Conservation (phyloP, 441 rosid species). For the Aleurites moluccanus region DNA sequence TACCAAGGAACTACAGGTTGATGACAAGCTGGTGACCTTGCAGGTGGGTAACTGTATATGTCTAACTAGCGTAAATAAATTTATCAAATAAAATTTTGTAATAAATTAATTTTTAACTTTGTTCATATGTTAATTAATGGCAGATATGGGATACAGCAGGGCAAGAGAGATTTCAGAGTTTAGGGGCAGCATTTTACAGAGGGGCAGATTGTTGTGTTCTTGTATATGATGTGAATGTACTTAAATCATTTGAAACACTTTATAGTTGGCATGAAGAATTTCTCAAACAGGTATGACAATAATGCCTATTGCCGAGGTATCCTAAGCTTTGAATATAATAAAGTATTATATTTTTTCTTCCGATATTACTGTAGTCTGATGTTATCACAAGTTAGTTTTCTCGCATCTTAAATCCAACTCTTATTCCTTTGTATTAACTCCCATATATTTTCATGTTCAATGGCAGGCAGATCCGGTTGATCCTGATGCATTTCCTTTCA, state of each 20-base stretch:
- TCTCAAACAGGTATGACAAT: conserved; percentile 63
- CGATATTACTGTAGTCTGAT: too few species aligned
- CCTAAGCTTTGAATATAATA: too few species aligned
- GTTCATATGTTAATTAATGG: background rate
- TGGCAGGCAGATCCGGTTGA: conserved; percentile 77
- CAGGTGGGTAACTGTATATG: conserved; percentile 44
- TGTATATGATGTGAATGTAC: conserved; percentile 76
- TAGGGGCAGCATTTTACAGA: conserved; percentile 82
- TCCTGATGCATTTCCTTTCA: conserved; percentile 64
- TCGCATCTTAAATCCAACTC: background rate
- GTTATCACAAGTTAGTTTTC: too few species aligned
- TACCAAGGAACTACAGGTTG: conserved; percentile 86
- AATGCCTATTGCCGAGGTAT: background rate
- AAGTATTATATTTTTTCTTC: too few species aligned
- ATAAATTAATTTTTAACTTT: background rate
- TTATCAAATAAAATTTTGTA: background rate
- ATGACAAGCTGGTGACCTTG: conserved; percentile 75
- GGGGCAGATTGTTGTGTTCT: conserved; percentile 97
- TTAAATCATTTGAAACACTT: conserved; percentile 73
- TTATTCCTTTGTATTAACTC: background rate
- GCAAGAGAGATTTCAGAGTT: conserved; percentile 91
- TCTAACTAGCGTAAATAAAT: background rate
- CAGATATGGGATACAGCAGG: conserved; percentile 97
- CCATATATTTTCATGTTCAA: background rate
- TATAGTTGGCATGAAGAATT: conserved; percentile 81